These are phyloP conservation scores for Fusarium sp. DNA, from an alignment of 2,329 filamentous ascomycete species.

Conservation along the genomic window DNA sequence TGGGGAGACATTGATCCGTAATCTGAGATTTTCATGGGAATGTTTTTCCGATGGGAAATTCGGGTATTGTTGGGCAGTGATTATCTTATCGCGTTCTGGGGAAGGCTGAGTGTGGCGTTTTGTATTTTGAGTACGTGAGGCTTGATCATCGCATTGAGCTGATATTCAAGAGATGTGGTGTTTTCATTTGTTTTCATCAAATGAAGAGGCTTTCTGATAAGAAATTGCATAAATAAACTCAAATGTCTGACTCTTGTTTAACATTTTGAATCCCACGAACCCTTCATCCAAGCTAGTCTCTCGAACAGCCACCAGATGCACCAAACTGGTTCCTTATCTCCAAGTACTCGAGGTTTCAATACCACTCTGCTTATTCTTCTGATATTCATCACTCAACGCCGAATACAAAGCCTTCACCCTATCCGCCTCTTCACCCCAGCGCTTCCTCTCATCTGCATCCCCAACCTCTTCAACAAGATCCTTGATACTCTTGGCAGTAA, in stretches of 20 bases:
- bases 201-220: no score
- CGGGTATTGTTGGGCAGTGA: rapidly evolving
- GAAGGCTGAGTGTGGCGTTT: neutral
- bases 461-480: slow-evolving; percentile 56
- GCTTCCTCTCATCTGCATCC: slow-evolving; percentile 50
- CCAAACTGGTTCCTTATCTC: slow-evolving; percentile 47
- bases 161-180: no score
- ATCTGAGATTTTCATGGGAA: neutral
- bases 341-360: slow-evolving; percentile 61
- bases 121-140: neutral
- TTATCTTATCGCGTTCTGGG: neutral
- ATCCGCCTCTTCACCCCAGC: slow-evolving; percentile 56
- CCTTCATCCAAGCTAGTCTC: no score
- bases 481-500: slow-evolving; percentile 57
- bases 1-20: neutral
- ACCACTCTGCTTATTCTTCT: slow-evolving; percentile 59
- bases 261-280: no score
- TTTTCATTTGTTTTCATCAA: no score
- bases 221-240: no score
- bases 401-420: slow-evolving; percentile 64
- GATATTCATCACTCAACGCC: slow-evolving; percentile 61
- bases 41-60: neutral
- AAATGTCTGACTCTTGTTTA: no score
- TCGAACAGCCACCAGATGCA: no score
- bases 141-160: neutral